Evolutionary conservation across 2,329 filamentous ascomycete species (phyloP).

Genomic region (Didymella sp.): DNA sequence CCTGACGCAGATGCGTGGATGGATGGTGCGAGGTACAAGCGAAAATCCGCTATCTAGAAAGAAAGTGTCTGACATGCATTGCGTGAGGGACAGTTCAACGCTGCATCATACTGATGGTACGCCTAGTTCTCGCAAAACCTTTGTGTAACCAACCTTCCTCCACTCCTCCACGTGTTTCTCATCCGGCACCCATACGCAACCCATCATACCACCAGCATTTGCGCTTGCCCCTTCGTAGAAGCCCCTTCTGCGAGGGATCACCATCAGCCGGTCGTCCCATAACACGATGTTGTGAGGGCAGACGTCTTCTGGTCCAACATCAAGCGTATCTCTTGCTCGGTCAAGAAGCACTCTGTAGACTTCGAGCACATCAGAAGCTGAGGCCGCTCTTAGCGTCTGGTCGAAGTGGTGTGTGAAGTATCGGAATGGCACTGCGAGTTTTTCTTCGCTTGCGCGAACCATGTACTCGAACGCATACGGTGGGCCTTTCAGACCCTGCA

Average conservation of each 20-base stretch:
- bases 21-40: too few species aligned
- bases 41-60: too few species aligned
- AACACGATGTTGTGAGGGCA: slow-evolving; percentile 59
- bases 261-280: slow-evolving; percentile 55
- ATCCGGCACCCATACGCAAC: slow-evolving; percentile 51
- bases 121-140: slow-evolving; percentile 51
- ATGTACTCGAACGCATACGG: slow-evolving; percentile 44
- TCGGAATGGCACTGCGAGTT: slow-evolving; percentile 45
- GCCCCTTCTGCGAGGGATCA: slow-evolving; percentile 54
- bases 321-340: slow-evolving; percentile 19
- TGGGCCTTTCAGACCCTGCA: slow-evolving; percentile 52
- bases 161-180: slow-evolving; percentile 49
- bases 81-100: neutral
- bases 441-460: slow-evolving; percentile 27
- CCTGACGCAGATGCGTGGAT: too few species aligned
- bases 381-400: slow-evolving; percentile 17
- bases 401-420: slow-evolving; percentile 46
- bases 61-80: neutral
- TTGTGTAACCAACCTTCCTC: slow-evolving; percentile 46
- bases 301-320: slow-evolving; percentile 18
- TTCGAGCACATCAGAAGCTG: slow-evolving; percentile 20
- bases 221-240: slow-evolving; percentile 50
- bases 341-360: slow-evolving; percentile 32
- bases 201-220: slow-evolving; percentile 59
- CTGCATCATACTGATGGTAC: slow-evolving; percentile 13